Base-by-base conservation (phyloP, 345 rosid species). In the Salix udensis region DNA sequence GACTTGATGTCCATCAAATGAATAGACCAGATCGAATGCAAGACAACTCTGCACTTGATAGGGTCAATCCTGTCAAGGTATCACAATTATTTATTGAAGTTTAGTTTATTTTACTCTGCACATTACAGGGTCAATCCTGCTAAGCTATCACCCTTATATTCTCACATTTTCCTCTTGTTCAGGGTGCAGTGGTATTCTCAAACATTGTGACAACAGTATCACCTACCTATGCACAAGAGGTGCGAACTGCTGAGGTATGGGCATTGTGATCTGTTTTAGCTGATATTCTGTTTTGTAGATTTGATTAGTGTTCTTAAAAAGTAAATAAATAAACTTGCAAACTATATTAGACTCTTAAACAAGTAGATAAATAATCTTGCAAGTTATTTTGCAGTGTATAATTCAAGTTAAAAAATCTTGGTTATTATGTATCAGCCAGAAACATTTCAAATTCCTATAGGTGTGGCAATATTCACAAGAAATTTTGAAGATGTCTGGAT, bases 1-100 rank as follows among this genome's bases (percentile, higher is more conserved):
- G 99, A 40, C 97, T 95, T 28, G 96, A 93, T 79, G 92, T 89
- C 69, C 84, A 88, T 70, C 93, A 93, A 71, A 84, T 91, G 73
- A 93, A 95, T 77, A 93, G 98, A 85, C 93, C 94, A 61, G 99
- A 95, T 75, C 89, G 99, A 80, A 91, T 95, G 99, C 99, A 95
- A 83, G 98, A 95, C 84, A 89, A 91, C 80, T 84, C 87, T 7
- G 83, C 91, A 19, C 91, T 73, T 77, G 96, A 93, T 81, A 88
- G 91, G 83, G 78, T 95, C 84, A 95, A 95, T 84, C 89, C 97
- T 79, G 85, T 93, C 31, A 95, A 95, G 92, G 99, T 95, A 81
- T 65, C 52, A 64, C 72, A 46, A 46, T 46, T 46, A 15, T 46
- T 46, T 46, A 14, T 46, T 46, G 16, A 3, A 46, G 50, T 46